phyloP scores from a whole-genome alignment of 1,139 yeast species.

The Zygosaccharomyces pseudobailii region DNA sequence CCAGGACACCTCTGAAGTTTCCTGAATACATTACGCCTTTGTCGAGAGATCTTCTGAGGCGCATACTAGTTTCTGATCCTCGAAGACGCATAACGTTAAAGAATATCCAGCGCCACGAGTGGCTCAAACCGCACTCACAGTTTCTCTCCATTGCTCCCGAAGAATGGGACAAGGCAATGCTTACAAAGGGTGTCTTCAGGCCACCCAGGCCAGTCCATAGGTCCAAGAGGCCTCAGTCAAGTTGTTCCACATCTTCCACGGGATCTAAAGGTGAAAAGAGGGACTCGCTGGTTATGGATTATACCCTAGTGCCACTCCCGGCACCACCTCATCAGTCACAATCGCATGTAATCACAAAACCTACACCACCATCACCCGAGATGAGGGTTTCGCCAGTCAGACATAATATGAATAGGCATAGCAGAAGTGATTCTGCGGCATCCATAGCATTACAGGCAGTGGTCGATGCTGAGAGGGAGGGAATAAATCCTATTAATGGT shows the following conservation, averaged over 20 bases:
- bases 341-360: constrained; percentile 29
- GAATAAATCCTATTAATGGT: neutral
- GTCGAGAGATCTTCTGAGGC: constrained; percentile 85
- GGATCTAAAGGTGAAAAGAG: constrained; percentile 31
- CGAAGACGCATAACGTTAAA: constrained; percentile 62
- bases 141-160: constrained; percentile 78
- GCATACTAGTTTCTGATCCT: constrained; percentile 73
- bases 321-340: constrained; percentile 35
- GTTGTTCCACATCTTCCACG: constrained; percentile 33
- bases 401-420: constrained; percentile 17
- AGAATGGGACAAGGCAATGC: constrained; percentile 70
- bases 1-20: constrained; percentile 85
- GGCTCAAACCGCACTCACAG: constrained; percentile 79
- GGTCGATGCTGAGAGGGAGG: constrained; percentile 46
- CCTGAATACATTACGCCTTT: constrained; percentile 91
- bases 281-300: constrained; percentile 31
- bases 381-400: constrained; percentile 22
- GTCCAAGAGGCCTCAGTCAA: constrained; percentile 34
- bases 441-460: constrained; percentile 65
- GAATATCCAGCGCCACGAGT: constrained; percentile 74
- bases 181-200: constrained; percentile 41
- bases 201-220: constrained; percentile 34
- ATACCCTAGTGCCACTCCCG: constrained; percentile 27
- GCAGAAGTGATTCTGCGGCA: constrained; percentile 43
- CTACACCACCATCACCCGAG: constrained; percentile 28